Conservation (phyloP, 192 early-diverging fungal genomes). For the Gamsiella multidivaricata region DNA sequence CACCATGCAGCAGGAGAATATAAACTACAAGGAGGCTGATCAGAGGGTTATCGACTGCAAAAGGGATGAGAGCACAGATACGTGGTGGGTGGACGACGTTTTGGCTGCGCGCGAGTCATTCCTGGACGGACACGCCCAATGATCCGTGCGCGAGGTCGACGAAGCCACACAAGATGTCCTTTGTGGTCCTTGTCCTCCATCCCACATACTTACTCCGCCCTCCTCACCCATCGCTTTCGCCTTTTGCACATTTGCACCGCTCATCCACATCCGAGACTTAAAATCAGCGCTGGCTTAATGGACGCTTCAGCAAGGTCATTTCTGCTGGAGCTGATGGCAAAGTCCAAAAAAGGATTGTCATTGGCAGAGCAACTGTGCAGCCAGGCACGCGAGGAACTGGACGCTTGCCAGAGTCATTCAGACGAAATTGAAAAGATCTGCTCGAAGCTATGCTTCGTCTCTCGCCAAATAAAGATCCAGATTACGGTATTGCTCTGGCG, state of each 20-base stretch:
- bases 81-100: slow-evolving; percentile 45
- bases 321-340: slow-evolving; percentile 45
- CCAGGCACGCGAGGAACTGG: slow-evolving; percentile 44
- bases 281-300: slow-evolving; percentile 6
- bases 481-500: slow-evolving; percentile 21
- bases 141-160: too few relatives aligned
- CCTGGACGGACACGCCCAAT: slow-evolving; percentile 15
- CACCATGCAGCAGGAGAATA: slow-evolving; percentile 23
- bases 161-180: background rate
- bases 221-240: background rate
- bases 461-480: slow-evolving; percentile 48
- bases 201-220: background rate
- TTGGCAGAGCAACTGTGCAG: slow-evolving; percentile 46
- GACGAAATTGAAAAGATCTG: slow-evolving; percentile 52
- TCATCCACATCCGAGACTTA: background rate
- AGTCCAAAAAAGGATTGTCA: slow-evolving; percentile 48
- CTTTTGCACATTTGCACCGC: background rate
- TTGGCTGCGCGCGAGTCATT: slow-evolving; percentile 46
- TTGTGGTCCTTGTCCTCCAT: background rate
- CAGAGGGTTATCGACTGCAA: slow-evolving; percentile 1
- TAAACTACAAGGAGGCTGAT: slow-evolving; percentile 28
- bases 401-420: slow-evolving; percentile 43
- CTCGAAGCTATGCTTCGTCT: slow-evolving; percentile 50
- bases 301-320: slow-evolving; percentile 41
- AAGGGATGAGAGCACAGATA: slow-evolving; percentile 20